Base-by-base conservation (phyloP, 345 rosid species). In the Hirschfeldia incana region DNA sequence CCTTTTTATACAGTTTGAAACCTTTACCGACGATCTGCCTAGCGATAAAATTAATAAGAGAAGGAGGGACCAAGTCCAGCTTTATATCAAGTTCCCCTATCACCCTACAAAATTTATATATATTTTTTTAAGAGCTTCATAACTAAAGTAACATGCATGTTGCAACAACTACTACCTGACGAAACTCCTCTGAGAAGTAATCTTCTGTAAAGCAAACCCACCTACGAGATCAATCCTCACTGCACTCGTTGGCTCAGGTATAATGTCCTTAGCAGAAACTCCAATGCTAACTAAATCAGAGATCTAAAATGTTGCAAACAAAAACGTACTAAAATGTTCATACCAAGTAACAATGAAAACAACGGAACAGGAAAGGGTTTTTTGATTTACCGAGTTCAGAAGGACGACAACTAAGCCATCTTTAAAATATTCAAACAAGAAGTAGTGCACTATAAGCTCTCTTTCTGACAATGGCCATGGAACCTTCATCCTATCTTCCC, bases 401-500 rank as follows among this genome's bases (percentile, higher is more conserved):
- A 96, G 82, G 73, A 85, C 85, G 15, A 96, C 70, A 21, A 88
- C 53, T 67, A 96, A 82, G 76, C 84, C 98, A 72, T 96, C 97
- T 82, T 90, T 81, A 69, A 86, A 82, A 86, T 84, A 88, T 74
- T 96, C 94, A 13, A 96, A 88, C 67, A 74, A n/a, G 73, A 89
- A 89, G 78, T 73, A 93, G 77, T 90, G 97, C 62, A 92, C 83
- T 42, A 93, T 46, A 5, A 89, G 87, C 86, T 96, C 99, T 86
- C 99, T 85, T 49, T 90, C 81, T 33, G 91, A 74, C 59, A 96
- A 77, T 28, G 97, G 99, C 99, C 99, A 96, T 9, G 97, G 70
- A 66, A 91, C 87, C 94, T 96, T 96, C 97, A 93, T 82, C 89
- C 99, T 96, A 91, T 88, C 92, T 90, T 89, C 88, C 92, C 74